These are phyloP conservation scores for Ilyonectria robusta DNA, from an alignment of 2,329 filamentous ascomycete species.

Conservation along the genomic window DNA sequence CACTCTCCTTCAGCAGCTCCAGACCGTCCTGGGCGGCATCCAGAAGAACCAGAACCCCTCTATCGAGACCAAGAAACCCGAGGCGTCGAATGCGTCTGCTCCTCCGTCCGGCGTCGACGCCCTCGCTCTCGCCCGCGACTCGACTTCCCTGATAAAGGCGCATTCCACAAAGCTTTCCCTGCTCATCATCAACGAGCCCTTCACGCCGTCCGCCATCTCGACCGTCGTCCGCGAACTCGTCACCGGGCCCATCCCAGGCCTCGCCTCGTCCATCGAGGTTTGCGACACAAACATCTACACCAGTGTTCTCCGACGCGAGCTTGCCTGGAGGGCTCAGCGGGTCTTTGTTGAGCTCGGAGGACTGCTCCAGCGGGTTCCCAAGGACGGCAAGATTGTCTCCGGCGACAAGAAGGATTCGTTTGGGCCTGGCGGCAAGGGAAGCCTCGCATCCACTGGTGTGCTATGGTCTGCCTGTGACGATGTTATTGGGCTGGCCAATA, in stretches of 20 bases:
- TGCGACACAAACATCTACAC: conserved; percentile 76
- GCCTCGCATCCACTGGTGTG: conserved; percentile 78
- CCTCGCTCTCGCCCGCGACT: conserved; percentile 79
- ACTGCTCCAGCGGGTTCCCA: conserved; percentile 72
- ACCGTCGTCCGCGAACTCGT: conserved; percentile 81
- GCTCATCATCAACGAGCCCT: conserved; percentile 87
- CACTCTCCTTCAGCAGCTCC: conserved; percentile 59
- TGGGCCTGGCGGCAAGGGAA: conserved; percentile 63
- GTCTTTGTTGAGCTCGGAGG: conserved; percentile 74
- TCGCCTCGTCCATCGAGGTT: conserved; percentile 79
- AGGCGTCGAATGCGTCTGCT: conserved; percentile 26
- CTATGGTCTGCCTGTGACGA: conserved; percentile 89
- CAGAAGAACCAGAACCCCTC: conserved; percentile 45
- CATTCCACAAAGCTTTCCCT: conserved; percentile 91
- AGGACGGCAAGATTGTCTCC: conserved; percentile 68
- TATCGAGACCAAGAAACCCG: neutral
- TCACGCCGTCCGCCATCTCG: conserved; percentile 82
- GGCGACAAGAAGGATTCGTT: conserved; percentile 41
- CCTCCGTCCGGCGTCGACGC: conserved; percentile 61
- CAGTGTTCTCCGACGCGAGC: conserved; percentile 72
- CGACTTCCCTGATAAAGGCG: conserved; percentile 81
- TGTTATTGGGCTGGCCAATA: conserved; percentile 72
- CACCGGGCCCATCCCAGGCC: conserved; percentile 78
- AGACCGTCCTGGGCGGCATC: conserved; percentile 58
- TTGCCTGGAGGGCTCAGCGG: conserved; percentile 70